phyloP scores from a whole-genome alignment of 805 yeast genomes.

The Ogataea trehaloabstinens region DNA sequence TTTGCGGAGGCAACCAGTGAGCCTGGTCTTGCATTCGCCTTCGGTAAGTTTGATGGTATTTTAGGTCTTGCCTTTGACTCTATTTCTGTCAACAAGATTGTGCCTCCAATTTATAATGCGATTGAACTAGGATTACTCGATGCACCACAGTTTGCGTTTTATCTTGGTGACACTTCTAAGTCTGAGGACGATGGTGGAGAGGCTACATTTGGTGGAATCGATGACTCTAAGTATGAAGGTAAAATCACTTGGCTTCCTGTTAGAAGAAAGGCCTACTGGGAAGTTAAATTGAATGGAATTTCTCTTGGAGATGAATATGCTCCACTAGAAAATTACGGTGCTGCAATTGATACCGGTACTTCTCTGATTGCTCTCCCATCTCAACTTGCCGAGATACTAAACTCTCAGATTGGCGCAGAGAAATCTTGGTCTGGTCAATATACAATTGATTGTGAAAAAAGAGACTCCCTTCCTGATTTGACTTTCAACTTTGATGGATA shows the following conservation, averaged over 20 bases:
- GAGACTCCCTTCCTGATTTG: slow-evolving; percentile 85
- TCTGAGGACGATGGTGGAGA: slow-evolving; percentile 77
- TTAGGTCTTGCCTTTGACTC: slow-evolving; percentile 92
- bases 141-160: slow-evolving; percentile 82
- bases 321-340: slow-evolving; percentile 78
- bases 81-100: slow-evolving; percentile 83
- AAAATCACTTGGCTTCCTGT: slow-evolving; percentile 94
- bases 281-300: slow-evolving; percentile 87
- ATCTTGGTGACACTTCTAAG: slow-evolving; percentile 75
- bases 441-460: slow-evolving; percentile 82
- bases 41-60: slow-evolving; percentile 98
- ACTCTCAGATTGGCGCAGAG: slow-evolving; percentile 94
- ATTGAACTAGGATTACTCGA: slow-evolving; percentile 78
- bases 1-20: slow-evolving; percentile 97
- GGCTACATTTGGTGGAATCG: slow-evolving; percentile 95
- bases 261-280: slow-evolving; percentile 99
- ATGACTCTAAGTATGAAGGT: slow-evolving; percentile 72
- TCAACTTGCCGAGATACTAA: slow-evolving; percentile 91
- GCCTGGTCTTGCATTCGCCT: slow-evolving; percentile 97
- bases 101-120: slow-evolving; percentile 94
- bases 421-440: slow-evolving; percentile 98
- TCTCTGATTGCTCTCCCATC: slow-evolving; percentile 94
- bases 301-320: slow-evolving; percentile 93
- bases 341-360: slow-evolving; percentile 98
- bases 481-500: slow-evolving; percentile 87